Base-by-base conservation (phyloP, 331 rosid species). In the Pyracantha coccinea region DNA sequence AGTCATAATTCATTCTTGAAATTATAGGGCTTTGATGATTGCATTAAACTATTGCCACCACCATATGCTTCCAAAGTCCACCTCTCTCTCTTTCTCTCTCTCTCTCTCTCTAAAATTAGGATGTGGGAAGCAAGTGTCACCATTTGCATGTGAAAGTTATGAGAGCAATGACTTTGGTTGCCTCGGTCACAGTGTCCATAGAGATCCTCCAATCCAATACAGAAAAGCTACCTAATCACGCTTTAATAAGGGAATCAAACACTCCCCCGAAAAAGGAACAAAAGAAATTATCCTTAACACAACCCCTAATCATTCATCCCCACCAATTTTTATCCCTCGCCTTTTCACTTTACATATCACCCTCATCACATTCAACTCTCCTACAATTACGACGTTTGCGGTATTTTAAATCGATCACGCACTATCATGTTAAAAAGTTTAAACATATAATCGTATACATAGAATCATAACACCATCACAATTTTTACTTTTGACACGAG, bases 251-350 rank as follows among this genome's bases (percentile, higher is more conserved):
- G 58, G 76, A 72, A 72, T 45, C 71, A 74, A 74, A 28, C 7
- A 62, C 59, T 11, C 63, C 50, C 71, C 38, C 45, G 44, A 14
- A 52, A 31, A 78, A 70, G 69, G 60, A 53, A 54, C 38, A 45
- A 74, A 75, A 77, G 61, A 55, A 68, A 81, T 80, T 55, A 33
- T 74, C 80, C 75, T 80, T 31, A 58, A 58, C 82, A 71, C 60
- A 27, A 54, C 60, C 59, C 57, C 17, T 81, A 79, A 83, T 91
- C 90, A 88, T 79, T 85, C 86, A 68, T 73, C 86, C 89, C 86
- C 82, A 81, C 85, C 78, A 19, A 20, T 63, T 47, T 69, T 16
- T n/a, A 68, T 68, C 60, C 64, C 75, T 35, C 41, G 45, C 77
- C 41, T 65, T 78, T 62, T 64, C 25, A 62, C 55, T 50, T 72